Evolutionary conservation across 495 filamentous ascomycete species (phyloP).

Genomic region (Penicillium angulare): DNA sequence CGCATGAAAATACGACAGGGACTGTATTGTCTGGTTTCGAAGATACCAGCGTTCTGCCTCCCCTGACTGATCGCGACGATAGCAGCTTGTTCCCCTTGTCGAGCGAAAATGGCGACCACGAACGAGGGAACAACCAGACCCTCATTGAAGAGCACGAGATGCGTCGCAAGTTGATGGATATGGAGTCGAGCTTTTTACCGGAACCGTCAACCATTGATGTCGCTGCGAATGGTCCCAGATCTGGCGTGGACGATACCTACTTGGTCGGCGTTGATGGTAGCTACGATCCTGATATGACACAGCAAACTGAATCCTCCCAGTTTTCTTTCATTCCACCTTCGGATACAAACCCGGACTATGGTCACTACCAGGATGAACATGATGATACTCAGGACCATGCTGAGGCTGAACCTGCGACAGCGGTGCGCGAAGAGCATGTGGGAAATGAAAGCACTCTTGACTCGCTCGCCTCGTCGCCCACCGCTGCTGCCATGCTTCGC

Average conservation of each 20-base stretch:
- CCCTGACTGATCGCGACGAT: constrained; percentile 40
- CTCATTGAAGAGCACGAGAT: constrained; percentile 64
- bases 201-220: constrained; percentile 49
- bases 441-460: constrained; percentile 59
- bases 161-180: constrained; percentile 71
- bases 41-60: constrained; percentile 31
- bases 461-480: constrained; percentile 63
- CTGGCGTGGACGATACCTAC: constrained; percentile 44
- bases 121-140: constrained; percentile 45
- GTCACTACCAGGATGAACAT: constrained; percentile 3
- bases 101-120: constrained; percentile 41
- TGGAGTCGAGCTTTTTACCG: constrained; percentile 81
- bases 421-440: constrained; percentile 24
- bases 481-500: constrained; percentile 60
- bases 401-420: constrained; percentile 23
- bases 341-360: constrained; percentile 22
- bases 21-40: constrained; percentile 12
- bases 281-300: constrained; percentile 15
- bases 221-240: constrained; percentile 19
- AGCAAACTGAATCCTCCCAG: constrained; percentile 23
- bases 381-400: constrained; percentile 7
- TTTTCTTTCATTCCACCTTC: constrained; percentile 31
- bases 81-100: constrained; percentile 35
- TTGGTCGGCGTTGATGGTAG: constrained; percentile 34
- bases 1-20: constrained; percentile 4